Evolutionary conservation across 2,329 filamentous ascomycete genomes (phyloP), one percentile per base, ranked within the genome.

Genomic region (Fusarium sp.): DNA sequence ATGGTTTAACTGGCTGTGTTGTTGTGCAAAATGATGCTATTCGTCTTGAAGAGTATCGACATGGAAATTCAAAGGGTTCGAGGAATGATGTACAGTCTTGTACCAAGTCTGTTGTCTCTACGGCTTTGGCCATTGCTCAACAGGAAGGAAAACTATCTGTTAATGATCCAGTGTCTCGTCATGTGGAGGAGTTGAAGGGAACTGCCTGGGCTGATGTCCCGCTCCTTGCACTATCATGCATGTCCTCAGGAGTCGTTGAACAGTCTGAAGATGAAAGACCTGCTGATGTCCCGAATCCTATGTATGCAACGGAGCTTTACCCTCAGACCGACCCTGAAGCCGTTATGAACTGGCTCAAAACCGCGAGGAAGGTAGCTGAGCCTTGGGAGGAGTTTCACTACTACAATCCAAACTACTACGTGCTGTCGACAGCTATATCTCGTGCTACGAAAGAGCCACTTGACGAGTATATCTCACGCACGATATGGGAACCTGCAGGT

Each of bases 331-430:
- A 71, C 6, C 58, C 65, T 6, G 25, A 70, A 2, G 61, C 46
- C 3, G 69, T 71, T 3, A 30, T 70, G 4, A 46, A 67, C 6
- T 71, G 69, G 69, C 51, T 71, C 6, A 62, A 54, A 45, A 72
- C 65, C 0, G 55, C 70, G 8, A 59, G 41, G 12, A 71, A 71
- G 3, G 65, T 72, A 12, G 65, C 65, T 15, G 54, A 71, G 16
- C 69, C 69, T 3, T 71, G 65, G 69, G 43, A 71, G 8, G 69
- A 72, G 54, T 71, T 71, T n/a, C 69, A 71, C 13, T 71, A 71
- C 32, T 71, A 71, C 44, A 71, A 72, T 27, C 69, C 69, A 0
- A 72, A 71, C 53, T 71, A 66, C 20, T 70, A 71, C 1, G 69
- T 71, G 1, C 5, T 71, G 0, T 69, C 69, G 12, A 62, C 52